Evolutionary conservation across 1,284 basidiomycete species (phyloP).

Genomic region (Ustilago bromivora): DNA sequence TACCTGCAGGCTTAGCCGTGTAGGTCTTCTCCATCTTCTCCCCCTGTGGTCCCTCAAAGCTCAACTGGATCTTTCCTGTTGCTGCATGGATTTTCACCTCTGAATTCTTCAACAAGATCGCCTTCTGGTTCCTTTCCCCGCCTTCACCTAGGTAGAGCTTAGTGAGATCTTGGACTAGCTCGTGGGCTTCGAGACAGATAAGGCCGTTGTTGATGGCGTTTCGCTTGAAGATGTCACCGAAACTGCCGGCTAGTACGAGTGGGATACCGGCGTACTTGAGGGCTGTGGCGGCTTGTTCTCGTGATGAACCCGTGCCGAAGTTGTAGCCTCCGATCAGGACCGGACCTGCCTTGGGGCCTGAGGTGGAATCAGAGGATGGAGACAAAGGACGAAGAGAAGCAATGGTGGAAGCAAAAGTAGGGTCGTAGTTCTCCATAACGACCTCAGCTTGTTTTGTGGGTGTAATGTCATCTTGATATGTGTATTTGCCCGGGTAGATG

Average conservation of each 20-base stretch:
- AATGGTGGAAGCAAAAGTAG: constrained; percentile 82
- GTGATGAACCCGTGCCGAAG: constrained; percentile 98
- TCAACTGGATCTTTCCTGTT: constrained; percentile 45
- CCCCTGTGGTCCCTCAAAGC: constrained; percentile 29
- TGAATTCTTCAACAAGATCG: constrained; percentile 58
- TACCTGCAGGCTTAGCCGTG: constrained; percentile 63
- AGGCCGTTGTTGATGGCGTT: constrained; percentile 99
- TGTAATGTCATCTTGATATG: constrained; percentile 99
- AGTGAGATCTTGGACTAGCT: constrained; percentile 88
- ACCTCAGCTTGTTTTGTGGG: constrained; percentile 92
- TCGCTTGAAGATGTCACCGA: constrained; percentile 99
- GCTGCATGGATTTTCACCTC: constrained; percentile 45
- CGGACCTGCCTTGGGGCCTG: constrained; percentile 72
- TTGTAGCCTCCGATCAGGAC: constrained; percentile 95
- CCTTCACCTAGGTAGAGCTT: constrained; percentile 77
- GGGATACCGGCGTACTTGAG: constrained; percentile 93
- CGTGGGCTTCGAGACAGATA: constrained; percentile 91
- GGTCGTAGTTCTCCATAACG: constrained; percentile 98
- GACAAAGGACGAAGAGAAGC: constrained; percentile 73
- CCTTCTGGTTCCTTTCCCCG: constrained; percentile 73
- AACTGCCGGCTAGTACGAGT: constrained; percentile 92
- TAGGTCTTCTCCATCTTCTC: constrained; percentile 31
- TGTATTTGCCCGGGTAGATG: constrained; percentile 99
- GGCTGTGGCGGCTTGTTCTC: constrained; percentile 97
- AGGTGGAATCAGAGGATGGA: background rate